These are phyloP conservation scores for Trichoderma koningii DNA, from an alignment of 2,329 filamentous ascomycete genomes.

Conservation along the genomic window DNA sequence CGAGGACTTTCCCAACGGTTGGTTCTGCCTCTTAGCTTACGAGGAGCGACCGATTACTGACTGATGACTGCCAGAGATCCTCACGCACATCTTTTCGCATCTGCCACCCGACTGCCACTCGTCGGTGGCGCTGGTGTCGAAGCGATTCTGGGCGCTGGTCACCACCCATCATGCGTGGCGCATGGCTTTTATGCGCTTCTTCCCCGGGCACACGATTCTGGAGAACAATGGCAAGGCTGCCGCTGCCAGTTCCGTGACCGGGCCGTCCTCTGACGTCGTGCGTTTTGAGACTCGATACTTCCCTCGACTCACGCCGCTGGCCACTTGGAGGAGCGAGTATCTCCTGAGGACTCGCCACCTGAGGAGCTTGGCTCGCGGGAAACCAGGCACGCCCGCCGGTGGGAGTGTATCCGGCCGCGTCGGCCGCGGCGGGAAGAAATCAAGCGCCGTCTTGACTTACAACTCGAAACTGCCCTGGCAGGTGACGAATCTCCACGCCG, in stretches of 20 bases:
- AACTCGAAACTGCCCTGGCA: constrained; percentile 79
- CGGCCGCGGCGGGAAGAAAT: constrained; percentile 61
- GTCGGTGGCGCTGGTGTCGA: constrained; percentile 81
- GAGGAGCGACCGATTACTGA: not conserved
- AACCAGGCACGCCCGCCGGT: constrained; percentile 62
- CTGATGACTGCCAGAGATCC: constrained; percentile 65
- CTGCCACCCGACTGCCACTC: constrained; percentile 82
- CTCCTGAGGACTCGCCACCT: constrained; percentile 82
- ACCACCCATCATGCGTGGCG: constrained; percentile 93
- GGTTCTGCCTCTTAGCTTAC: constrained; percentile 32
- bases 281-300: constrained; percentile 78
- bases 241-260: constrained; percentile 45
- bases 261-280: constrained; percentile 55
- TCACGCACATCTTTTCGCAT: constrained; percentile 90
- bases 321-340: constrained; percentile 97
- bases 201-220: constrained; percentile 66
- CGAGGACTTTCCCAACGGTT: constrained; percentile 79
- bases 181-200: constrained; percentile 87
- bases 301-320: constrained; percentile 74
- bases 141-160: constrained; percentile 81
- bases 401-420: constrained; percentile 55
- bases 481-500: constrained; percentile 77
- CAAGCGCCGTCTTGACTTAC: constrained; percentile 78
- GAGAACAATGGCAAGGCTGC: constrained; percentile 40
- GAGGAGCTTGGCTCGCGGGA: constrained; percentile 78